A percentile compares a stretch with the other conserved stretches of the same genome.
Conservation (phyloP, 345 rosid genomes). For the Pugionium dolabratum region DNA sequence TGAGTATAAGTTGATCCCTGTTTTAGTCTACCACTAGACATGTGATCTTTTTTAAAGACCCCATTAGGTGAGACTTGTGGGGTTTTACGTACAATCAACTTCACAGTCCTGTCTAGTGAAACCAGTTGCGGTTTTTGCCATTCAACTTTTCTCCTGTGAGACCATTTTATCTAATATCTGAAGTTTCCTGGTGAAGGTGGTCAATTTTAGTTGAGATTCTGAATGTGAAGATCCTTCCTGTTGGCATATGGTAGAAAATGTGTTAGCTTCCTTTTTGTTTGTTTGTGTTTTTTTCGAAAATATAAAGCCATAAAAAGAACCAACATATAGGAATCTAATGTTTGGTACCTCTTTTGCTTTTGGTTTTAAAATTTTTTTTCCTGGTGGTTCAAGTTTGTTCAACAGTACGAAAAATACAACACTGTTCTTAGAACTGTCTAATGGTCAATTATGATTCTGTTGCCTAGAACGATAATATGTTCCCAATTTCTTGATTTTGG, state of each 20-base stretch:
- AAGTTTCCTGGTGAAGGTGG: conserved; percentile 21
- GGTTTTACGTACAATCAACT: conserved; percentile 24
- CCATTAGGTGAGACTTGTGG: conserved; percentile 30
- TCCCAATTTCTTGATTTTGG: conserved; percentile 15
- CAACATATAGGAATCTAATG: conserved; percentile 29
- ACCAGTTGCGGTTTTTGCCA: conserved; percentile 32
- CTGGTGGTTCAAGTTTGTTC: conserved; percentile 37
- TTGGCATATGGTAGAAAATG: too few relatives aligned
- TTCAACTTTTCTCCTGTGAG: conserved; percentile 16
- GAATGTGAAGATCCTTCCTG: conserved; percentile 22
- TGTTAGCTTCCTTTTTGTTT: conserved; percentile 24
- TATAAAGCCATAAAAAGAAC: conserved; percentile 23
- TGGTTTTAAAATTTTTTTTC: conserved; percentile 21
- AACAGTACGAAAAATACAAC: conserved; percentile 21
- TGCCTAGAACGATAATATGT: conserved; percentile 17
- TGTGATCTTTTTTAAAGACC: conserved; percentile 30
- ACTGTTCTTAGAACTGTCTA: conserved; percentile 24
- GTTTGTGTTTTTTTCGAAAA: conserved; percentile 4
- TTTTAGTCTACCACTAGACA: conserved; percentile 34
- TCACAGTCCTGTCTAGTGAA: conserved; percentile 23
- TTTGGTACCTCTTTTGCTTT: conserved; percentile 34
- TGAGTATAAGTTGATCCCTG: conserved; percentile 31
- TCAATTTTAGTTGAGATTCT: conserved; percentile 18
- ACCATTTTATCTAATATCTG: conserved; percentile 13
- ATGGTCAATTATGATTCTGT: conserved; percentile 14